Conservation (phyloP, 768 basidiomycete species). For the Melanogaster broomeanus region DNA sequence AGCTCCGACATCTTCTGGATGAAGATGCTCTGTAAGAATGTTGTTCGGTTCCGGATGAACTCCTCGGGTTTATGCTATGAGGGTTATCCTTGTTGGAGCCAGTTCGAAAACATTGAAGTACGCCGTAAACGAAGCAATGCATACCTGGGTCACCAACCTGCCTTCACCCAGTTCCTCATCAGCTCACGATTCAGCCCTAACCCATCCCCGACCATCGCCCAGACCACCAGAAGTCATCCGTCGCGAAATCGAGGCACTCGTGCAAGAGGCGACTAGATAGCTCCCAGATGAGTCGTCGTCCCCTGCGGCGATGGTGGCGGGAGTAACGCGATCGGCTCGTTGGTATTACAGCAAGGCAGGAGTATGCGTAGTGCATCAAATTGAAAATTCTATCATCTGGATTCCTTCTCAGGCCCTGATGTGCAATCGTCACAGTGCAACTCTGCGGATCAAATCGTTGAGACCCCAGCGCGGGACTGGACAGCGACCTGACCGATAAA, state of each 20-base stretch:
- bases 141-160: constrained; percentile 96
- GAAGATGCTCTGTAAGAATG: constrained; percentile 74
- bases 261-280: constrained; percentile 71
- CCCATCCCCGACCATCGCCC: constrained; percentile 98
- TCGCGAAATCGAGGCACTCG: constrained; percentile 88
- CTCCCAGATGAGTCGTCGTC: constrained; percentile 91
- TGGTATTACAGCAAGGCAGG: no score
- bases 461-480: no score
- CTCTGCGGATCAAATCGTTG: no score
- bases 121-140: constrained; percentile 97
- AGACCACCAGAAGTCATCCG: constrained; percentile 98
- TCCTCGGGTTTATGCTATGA: constrained; percentile 1
- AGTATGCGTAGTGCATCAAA: no score
- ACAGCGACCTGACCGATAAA: no score
- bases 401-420: no score
- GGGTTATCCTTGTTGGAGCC: constrained; percentile 93
- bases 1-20: constrained; percentile 96
- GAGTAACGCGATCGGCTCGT: constrained; percentile 96
- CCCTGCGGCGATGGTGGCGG: constrained; percentile 99
- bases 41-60: background rate
- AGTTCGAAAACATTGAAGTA: constrained; percentile 97
- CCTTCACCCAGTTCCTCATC: constrained; percentile 94
- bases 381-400: no score
- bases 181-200: constrained; percentile 98
- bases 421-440: no score